Base-by-base conservation (phyloP, 768 basidiomycete species). In the Suillus subluteus region DNA sequence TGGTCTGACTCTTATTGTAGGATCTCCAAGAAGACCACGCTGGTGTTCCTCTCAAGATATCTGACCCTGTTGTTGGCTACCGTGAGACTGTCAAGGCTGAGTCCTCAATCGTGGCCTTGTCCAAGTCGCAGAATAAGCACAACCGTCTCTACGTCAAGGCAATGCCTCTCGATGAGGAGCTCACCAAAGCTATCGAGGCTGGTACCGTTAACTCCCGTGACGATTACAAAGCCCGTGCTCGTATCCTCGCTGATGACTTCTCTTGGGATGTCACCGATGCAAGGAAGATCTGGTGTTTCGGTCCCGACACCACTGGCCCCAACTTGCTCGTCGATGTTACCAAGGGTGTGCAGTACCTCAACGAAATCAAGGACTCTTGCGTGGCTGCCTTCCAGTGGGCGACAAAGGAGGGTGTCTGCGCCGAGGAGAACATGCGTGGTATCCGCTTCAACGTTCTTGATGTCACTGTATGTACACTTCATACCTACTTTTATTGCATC, bases 101-200 rank as follows among this genome's bases (percentile, higher is more conserved):
- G 82, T 99, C 98, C 7, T 88, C 90, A 62, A 99, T 99, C 73
- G 91, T 94, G 72, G 98, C 98, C 38, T 86, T 99, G 46, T 99
- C 98, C 66, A 99, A 99, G 81, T 99, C 98, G 26, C 98, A 98
- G 83, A 99, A 99, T 88, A 99, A 99, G 87, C 98, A 99, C 90
- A 99, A 99, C 80, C 94, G 98, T 83, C 86, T 99, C 66, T 99
- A 91, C 80, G 87, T 90, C 71, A 96, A 96, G 86, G 98, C 98
- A 44, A 70, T 90, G 82, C 98, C 98, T 44, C 78, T 99, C 65
- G 95, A 94, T 32, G 98, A 99, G 76, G 96, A 98, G 78, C 88
- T 99, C 67, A 90, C 95, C 69, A 87, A 88, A 73, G 98, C 95
- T 67, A 98, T 99, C 73, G 98, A 99, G 79, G 73, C 71, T 65